phyloP scores from a whole-genome alignment of 2,329 filamentous ascomycete genomes.

The Aureobasidium sp. region DNA sequence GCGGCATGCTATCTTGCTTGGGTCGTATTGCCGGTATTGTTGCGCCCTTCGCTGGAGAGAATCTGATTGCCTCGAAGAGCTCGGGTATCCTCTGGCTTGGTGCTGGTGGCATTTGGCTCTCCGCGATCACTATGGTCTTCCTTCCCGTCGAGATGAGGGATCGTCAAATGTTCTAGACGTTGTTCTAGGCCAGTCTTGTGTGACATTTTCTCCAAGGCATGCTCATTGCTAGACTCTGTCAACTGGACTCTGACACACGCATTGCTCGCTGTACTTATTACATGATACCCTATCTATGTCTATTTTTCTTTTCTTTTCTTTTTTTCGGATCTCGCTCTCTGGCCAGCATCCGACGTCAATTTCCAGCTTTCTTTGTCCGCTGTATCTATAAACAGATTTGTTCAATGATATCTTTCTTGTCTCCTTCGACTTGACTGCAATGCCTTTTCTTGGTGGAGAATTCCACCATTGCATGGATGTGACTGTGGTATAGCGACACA shows the following conservation, averaged over 20 bases:
- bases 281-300: neutral
- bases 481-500: too few relatives aligned
- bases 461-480: too few relatives aligned
- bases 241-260: neutral
- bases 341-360: neutral
- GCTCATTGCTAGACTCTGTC: neutral
- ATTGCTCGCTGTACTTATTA: neutral
- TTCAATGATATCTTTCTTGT: too few relatives aligned
- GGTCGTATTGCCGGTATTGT: conserved; percentile 53
- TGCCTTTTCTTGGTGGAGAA: too few relatives aligned
- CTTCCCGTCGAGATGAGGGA: conserved; percentile 13
- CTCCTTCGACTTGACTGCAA: too few relatives aligned
- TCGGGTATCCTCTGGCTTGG: conserved; percentile 11
- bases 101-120: conserved; percentile 13
- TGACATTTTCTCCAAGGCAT: neutral
- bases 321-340: neutral
- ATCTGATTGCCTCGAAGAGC: neutral
- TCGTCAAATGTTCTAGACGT: conserved; percentile 13
- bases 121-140: conserved; percentile 13
- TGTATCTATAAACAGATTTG: neutral
- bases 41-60: conserved; percentile 45
- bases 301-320: neutral
- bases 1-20: conserved; percentile 53
- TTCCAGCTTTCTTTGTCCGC: neutral
- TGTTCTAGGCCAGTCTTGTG: neutral